Evolutionary conservation across 73 alveolate species (phyloP).

Genomic region (Durusdinium trenchii): DNA sequence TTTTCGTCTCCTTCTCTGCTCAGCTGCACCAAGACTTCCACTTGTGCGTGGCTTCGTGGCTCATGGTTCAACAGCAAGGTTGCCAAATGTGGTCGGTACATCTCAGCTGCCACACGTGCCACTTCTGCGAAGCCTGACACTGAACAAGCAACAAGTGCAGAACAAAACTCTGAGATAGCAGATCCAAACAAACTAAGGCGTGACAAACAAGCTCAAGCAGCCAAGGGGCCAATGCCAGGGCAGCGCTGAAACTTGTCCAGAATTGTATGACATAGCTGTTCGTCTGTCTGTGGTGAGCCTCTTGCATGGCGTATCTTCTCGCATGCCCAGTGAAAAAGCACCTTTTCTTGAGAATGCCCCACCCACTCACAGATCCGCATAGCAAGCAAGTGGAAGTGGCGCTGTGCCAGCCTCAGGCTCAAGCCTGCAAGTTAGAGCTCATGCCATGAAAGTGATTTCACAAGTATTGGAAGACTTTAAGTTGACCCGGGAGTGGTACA

Average conservation of each 20-base stretch:
- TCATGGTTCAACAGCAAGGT: constrained; percentile 57
- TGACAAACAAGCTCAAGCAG: too few relatives aligned
- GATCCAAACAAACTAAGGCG: background rate
- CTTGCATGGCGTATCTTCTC: constrained; percentile 78
- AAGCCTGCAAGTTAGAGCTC: background rate
- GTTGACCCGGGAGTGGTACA: too few relatives aligned
- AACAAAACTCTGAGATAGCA: background rate
- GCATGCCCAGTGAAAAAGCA: constrained; percentile 89
- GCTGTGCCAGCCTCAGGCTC: constrained; percentile 72
- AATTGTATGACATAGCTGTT: constrained; percentile 80
- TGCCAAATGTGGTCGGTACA: constrained; percentile 74
- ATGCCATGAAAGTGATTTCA: too few relatives aligned
- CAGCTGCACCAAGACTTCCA: constrained; percentile 72
- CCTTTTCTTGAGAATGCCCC: constrained; percentile 59
- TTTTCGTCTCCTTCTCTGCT: constrained; percentile 78
- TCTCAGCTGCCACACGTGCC: constrained; percentile 94
- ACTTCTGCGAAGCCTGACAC: constrained; percentile 53
- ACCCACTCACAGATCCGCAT: constrained; percentile 83
- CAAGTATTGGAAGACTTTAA: too few relatives aligned
- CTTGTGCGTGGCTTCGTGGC: constrained; percentile 80
- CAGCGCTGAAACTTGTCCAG: constrained; percentile 68
- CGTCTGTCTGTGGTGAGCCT: constrained; percentile 65
- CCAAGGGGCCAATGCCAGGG: constrained; percentile 75
- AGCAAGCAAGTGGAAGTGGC: constrained; percentile 81
- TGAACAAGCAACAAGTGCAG: background rate